Evolutionary conservation across 2,329 filamentous ascomycete genomes (phyloP), one percentile per base, ranked within the genome.

Genomic region (Pseudocercospora cruenta): DNA sequence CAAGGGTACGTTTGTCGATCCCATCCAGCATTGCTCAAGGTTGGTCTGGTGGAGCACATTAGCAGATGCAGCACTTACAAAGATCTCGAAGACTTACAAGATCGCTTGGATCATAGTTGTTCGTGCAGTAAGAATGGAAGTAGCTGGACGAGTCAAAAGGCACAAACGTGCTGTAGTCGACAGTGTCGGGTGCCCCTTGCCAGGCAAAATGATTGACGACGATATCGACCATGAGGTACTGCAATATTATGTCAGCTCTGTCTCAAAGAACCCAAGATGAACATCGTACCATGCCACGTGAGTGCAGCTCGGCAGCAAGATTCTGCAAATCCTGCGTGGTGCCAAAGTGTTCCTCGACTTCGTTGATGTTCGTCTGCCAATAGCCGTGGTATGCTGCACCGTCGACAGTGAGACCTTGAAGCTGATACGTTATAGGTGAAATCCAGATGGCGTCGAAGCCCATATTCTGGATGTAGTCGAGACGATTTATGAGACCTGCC

Each of bases 401-500:
- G 58, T 75, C 78, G 28, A 73, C 70, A 60, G 75, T 78, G 72
- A 78, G 67, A 67, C 71, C 64, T 7, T 80, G 75, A 21, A 83
- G 72, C 59, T 83, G 80, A 51, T 78, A 72, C 1, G 86, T 82
- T n/a, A 88, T 80, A 0, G 86, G 86, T 1, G 85, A 87, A 67
- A 88, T 87, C 84, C 81, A 83, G 45, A 72, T 65, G 33, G 71
- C 71, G 55, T 75, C 72, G 65, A 74, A 75, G 36, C 71, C 73
- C 85, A 73, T 71, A 54, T 82, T 82, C 72, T 86, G 81, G 74
- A 90, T 89, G 74, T 89, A 89, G 75, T 89, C 87, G 47, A 90
- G 82, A 67, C 86, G 82, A 66, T 85, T 82, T 69, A 84, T 81
- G 31, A 90, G 80, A 6, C 88, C 88, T 60, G 80, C 76, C 73